Percentiles rank a stretch among this genome's conserved stretches.
These are phyloP conservation scores for Reticulascus tulasneorum DNA, from an alignment of 2,329 filamentous ascomycete genomes.

Conservation along the genomic window DNA sequence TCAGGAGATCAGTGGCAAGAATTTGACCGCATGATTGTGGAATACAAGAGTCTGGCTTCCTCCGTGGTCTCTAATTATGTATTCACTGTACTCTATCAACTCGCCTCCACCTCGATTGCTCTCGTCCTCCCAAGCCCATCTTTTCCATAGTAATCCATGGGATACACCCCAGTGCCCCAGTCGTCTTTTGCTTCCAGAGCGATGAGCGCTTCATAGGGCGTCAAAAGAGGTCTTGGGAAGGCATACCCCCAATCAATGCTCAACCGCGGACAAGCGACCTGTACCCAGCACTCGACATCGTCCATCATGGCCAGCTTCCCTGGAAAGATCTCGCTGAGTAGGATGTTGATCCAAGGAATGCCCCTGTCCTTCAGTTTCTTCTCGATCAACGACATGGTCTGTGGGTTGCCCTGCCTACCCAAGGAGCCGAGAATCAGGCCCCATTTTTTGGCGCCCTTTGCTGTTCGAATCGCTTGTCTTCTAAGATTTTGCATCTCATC, in stretches of 20 bases:
- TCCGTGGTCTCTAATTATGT: too few relatives aligned
- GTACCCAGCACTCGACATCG: slow-evolving; percentile 97
- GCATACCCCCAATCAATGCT: slow-evolving; percentile 99
- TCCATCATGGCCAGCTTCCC: slow-evolving; percentile 90
- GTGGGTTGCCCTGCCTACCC: slow-evolving; percentile 90
- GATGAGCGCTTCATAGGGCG: slow-evolving; percentile 91
- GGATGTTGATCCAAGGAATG: slow-evolving; percentile 77
- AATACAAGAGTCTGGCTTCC: too few relatives aligned
- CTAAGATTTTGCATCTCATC: slow-evolving; percentile 83
- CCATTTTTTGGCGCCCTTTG: slow-evolving; percentile 80
- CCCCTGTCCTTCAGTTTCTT: slow-evolving; percentile 65
- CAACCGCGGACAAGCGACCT: slow-evolving; percentile 91
- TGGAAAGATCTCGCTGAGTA: slow-evolving; percentile 94
- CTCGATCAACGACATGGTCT: slow-evolving; percentile 87
- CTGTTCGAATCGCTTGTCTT: slow-evolving; percentile 69
- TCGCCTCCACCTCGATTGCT: slow-evolving; percentile 26
- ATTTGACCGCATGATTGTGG: too few relatives aligned
- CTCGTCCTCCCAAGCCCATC: slow-evolving; percentile 84
- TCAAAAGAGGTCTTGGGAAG: slow-evolving; percentile 81
- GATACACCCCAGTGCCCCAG: slow-evolving; percentile 75
- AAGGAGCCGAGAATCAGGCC: slow-evolving; percentile 90
- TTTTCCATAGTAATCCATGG: slow-evolving; percentile 97
- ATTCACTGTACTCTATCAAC: slow-evolving; percentile 6
- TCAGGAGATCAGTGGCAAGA: too few relatives aligned
- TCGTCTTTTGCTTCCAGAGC: slow-evolving; percentile 76